Evolutionary conservation across 306 rosid species (phyloP).

Genomic region (Oxytropis ochrocephala): DNA sequence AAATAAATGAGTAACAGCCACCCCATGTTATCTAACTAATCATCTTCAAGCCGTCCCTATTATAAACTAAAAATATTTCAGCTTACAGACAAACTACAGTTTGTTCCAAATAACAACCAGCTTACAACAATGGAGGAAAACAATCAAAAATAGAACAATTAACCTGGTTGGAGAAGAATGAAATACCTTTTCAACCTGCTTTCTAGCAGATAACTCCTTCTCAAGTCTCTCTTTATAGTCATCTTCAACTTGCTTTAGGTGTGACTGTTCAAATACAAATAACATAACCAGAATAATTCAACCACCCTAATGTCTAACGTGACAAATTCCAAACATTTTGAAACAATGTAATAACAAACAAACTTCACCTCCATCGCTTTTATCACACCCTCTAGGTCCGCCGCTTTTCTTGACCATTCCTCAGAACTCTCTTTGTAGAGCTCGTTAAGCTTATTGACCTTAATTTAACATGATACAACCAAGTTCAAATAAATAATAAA

Average conservation of each 20-base stretch:
- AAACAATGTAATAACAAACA: not conserved
- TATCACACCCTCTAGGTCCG: conserved; percentile 85
- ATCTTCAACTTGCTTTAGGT: conserved; percentile 64
- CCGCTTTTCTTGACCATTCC: conserved; percentile 89
- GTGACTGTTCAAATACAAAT: conserved; percentile 48
- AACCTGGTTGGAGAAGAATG: not conserved
- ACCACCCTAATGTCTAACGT: not conserved
- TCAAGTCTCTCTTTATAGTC: conserved; percentile 69
- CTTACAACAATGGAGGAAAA: not conserved
- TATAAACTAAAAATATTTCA: not conserved
- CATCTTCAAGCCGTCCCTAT: not conserved
- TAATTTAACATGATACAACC: not conserved
- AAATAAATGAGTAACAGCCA: conserved; percentile 7
- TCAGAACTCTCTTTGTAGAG: conserved; percentile 82
- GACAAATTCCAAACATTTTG: not conserved
- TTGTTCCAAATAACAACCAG: not conserved
- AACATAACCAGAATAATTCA: not conserved
- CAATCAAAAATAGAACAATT: not conserved
- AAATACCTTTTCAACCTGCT: conserved; percentile 65
- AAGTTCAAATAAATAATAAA: not conserved
- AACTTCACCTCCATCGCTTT: conserved; percentile 81
- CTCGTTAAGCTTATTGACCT: conserved; percentile 82
- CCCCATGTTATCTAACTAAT: not conserved
- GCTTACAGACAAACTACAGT: not conserved
- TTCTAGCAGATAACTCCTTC: conserved; percentile 53